Conservation (phyloP, 1,284 basidiomycete species). For the Ganoderma lucidum region DNA sequence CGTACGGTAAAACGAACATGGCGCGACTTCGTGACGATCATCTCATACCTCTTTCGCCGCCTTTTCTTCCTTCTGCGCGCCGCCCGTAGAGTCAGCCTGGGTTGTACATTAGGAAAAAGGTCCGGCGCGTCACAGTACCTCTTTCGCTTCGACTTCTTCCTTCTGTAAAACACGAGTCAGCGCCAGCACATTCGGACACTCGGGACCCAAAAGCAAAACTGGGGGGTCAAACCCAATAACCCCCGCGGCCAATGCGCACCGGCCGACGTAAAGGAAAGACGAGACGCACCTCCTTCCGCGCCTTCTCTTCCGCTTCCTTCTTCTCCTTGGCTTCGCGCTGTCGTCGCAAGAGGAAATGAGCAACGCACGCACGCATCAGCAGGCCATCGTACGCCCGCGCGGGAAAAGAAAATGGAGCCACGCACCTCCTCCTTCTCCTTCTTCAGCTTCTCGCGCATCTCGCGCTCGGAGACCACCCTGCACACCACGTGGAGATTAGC, state of each 20-base stretch:
- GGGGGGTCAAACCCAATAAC: background rate
- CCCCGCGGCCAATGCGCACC: constrained; percentile 18
- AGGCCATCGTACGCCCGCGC: background rate
- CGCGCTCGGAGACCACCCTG: constrained; percentile 78
- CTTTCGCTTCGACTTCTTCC: constrained; percentile 55
- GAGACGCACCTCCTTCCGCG: constrained; percentile 47
- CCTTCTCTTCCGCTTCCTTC: constrained; percentile 62
- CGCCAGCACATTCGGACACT: background rate
- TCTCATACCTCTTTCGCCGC: constrained; percentile 56
- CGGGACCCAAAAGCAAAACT: background rate
- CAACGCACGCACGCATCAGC: constrained; percentile 34
- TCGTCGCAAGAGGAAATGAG: constrained; percentile 18
- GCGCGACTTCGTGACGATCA: constrained; percentile 25
- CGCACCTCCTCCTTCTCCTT: constrained; percentile 83
- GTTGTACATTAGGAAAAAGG: constrained; percentile 11
- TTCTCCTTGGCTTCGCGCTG: constrained; percentile 81
- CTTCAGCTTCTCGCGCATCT: constrained; percentile 82
- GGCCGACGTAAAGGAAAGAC: constrained; percentile 12
- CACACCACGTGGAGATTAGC: constrained; percentile 11
- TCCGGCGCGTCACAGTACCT: constrained; percentile 36
- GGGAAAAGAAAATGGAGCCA: constrained; percentile 25
- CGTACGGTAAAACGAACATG: background rate
- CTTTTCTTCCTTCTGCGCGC: constrained; percentile 55
- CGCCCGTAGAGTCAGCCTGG: constrained; percentile 12
- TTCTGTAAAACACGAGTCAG: constrained; percentile 46